phyloP scores from a whole-genome alignment of 2,329 filamentous ascomycete species.

The Calonectria honghensis region DNA sequence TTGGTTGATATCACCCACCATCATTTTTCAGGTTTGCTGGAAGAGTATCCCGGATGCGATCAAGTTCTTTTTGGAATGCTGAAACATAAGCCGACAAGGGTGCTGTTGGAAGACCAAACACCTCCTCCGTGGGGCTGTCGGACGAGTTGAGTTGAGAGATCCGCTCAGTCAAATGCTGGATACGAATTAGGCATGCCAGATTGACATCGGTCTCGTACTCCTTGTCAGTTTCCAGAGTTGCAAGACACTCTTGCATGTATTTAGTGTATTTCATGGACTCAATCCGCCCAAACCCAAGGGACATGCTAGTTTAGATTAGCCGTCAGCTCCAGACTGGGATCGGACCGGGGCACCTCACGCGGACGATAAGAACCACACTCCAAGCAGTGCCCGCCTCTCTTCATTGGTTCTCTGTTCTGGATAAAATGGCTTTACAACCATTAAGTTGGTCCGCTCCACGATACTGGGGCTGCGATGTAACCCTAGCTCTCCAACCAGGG shows the following conservation, averaged over 20 bases:
- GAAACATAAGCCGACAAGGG: slow-evolving; percentile 67
- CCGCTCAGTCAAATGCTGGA: slow-evolving; percentile 71
- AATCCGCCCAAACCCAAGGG: slow-evolving; percentile 65
- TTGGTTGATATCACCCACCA: slow-evolving; percentile 53
- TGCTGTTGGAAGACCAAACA: slow-evolving; percentile 60
- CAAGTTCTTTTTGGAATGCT: slow-evolving; percentile 67
- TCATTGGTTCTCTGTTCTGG: slow-evolving; percentile 67
- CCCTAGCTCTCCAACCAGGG: slow-evolving; percentile 68
- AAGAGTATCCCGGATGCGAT: slow-evolving; percentile 62
- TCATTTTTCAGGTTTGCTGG: slow-evolving; percentile 61
- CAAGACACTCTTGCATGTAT: slow-evolving; percentile 71
- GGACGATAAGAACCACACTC: slow-evolving; percentile 73
- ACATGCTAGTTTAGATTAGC: slow-evolving; percentile 58
- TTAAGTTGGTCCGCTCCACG: slow-evolving; percentile 65
- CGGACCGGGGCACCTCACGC: slow-evolving; percentile 61
- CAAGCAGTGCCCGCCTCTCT: slow-evolving; percentile 71
- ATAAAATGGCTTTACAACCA: slow-evolving; percentile 64
- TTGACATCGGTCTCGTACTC: slow-evolving; percentile 69
- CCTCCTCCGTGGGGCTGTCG: slow-evolving; percentile 60
- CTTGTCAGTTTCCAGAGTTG: slow-evolving; percentile 63
- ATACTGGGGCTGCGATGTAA: slow-evolving; percentile 64
- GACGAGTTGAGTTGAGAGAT: slow-evolving; percentile 65
- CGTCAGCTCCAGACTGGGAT: too few relatives aligned
- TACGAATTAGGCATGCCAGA: slow-evolving; percentile 67
- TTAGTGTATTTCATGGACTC: slow-evolving; percentile 71